Evolutionary conservation across 768 basidiomycete genomes (phyloP).

Genomic region (Tricholoma bakamatsutake): DNA sequence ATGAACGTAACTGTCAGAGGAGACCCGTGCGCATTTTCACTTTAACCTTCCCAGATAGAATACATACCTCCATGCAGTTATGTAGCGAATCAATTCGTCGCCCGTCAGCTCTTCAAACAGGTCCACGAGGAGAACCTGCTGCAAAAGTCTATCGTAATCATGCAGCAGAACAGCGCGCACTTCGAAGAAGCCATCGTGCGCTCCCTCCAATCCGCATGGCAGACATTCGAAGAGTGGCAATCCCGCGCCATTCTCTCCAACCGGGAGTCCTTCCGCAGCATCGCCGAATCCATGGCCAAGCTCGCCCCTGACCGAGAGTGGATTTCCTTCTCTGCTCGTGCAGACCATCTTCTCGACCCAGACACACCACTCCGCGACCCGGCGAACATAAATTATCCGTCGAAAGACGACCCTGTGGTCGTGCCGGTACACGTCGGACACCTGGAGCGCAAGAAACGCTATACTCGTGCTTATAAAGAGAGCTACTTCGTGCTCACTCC

Average conservation of each 20-base stretch:
- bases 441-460: constrained; percentile 94
- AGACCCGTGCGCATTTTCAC: constrained; percentile 63
- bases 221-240: constrained; percentile 92
- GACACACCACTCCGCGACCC: constrained; percentile 93
- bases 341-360: constrained; percentile 95
- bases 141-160: constrained; percentile 96
- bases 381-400: constrained; percentile 73
- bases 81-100: constrained; percentile 65
- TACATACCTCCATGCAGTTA: constrained; percentile 34
- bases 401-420: constrained; percentile 85
- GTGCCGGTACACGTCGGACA: constrained; percentile 82
- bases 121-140: constrained; percentile 96
- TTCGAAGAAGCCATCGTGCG: constrained; percentile 97
- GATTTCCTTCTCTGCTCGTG: constrained; percentile 90
- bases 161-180: constrained; percentile 98
- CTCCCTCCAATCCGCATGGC: constrained; percentile 93
- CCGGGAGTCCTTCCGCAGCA: constrained; percentile 65
- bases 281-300: constrained; percentile 69
- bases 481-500: constrained; percentile 91
- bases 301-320: constrained; percentile 88
- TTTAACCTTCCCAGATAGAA: not conserved
- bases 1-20: constrained; percentile 72
- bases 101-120: constrained; percentile 80
- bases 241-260: constrained; percentile 69
- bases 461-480: constrained; percentile 81